Evolutionary conservation across 768 basidiomycete species (phyloP).

Genomic region (Tremella mesenterica): DNA sequence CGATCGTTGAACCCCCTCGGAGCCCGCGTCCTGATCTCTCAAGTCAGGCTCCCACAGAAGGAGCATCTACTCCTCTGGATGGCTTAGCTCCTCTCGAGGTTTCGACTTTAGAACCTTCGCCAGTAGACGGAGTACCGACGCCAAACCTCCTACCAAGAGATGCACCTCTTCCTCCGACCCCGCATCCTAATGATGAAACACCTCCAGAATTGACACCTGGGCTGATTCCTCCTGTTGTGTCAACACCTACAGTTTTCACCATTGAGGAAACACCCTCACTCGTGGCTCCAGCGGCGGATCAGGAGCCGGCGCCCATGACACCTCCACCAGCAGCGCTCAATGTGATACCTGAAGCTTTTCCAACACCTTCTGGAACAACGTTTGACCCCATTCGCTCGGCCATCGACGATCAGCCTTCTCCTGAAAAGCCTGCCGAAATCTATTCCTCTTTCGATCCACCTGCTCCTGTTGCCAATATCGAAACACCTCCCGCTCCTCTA

Average conservation of each 20-base stretch:
- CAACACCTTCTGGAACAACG: not conserved
- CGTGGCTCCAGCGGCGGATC: not conserved
- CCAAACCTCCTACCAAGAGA: conserved; percentile 24
- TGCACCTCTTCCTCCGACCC: conserved; percentile 34
- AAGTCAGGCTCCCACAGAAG: not conserved
- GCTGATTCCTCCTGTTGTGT: conserved; percentile 28
- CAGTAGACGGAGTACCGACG: not conserved
- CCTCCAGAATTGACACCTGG: conserved; percentile 17
- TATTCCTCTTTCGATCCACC: no score
- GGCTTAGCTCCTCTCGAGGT: conserved; percentile 1
- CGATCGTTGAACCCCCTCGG: conserved; percentile 34
- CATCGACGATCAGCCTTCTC: not conserved
- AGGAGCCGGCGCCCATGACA: not conserved
- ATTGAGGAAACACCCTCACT: not conserved
- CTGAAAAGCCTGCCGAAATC: not conserved
- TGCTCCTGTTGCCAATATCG: conserved; percentile 29
- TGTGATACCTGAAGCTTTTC: not conserved
- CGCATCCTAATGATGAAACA: conserved; percentile 22
- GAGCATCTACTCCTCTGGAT: not conserved
- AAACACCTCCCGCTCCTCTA: conserved; percentile 25
- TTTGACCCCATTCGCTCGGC: not conserved
- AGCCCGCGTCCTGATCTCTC: not conserved
- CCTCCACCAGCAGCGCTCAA: not conserved
- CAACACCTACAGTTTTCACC: conserved; percentile 30
- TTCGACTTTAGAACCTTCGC: not conserved